phyloP scores from a whole-genome alignment of 169 alveolate species.

The Plasmodium fragile region DNA sequence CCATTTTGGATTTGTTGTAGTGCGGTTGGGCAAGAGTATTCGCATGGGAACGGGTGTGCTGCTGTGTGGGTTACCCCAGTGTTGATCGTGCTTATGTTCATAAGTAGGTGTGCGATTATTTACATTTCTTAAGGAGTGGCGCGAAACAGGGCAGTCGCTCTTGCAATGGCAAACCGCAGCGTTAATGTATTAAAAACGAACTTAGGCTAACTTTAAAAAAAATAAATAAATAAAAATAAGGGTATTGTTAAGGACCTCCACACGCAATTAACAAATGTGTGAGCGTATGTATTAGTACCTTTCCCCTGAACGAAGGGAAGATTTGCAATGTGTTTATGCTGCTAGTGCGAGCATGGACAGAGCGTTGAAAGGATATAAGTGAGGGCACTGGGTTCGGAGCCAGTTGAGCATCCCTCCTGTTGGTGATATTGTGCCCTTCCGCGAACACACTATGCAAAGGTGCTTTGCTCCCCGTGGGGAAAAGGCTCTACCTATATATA shows the following conservation, averaged over 20 bases:
- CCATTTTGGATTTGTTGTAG: neutral
- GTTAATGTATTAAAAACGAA: neutral
- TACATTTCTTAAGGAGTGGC: neutral
- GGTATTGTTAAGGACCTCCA: neutral
- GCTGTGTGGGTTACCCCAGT: neutral
- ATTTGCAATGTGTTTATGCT: neutral
- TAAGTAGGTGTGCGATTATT: neutral
- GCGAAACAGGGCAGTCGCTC: neutral
- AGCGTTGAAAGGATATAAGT: neutral
- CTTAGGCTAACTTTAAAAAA: neutral
- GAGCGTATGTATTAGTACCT: neutral
- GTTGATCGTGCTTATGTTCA: neutral
- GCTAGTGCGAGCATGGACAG: neutral
- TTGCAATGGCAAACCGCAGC: neutral
- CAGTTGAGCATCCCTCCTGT: neutral
- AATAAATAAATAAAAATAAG: too few species aligned
- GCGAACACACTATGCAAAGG: neutral
- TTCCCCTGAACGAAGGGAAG: neutral
- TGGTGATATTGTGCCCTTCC: neutral
- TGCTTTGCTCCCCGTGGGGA: neutral
- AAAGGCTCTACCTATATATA: neutral
- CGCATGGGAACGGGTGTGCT: neutral
- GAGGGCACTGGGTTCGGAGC: neutral
- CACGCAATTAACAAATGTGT: neutral
- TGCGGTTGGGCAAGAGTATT: neutral